Evolutionary conservation across 2,329 filamentous ascomycete genomes (phyloP).

Genomic region (Fusarium sp.): DNA sequence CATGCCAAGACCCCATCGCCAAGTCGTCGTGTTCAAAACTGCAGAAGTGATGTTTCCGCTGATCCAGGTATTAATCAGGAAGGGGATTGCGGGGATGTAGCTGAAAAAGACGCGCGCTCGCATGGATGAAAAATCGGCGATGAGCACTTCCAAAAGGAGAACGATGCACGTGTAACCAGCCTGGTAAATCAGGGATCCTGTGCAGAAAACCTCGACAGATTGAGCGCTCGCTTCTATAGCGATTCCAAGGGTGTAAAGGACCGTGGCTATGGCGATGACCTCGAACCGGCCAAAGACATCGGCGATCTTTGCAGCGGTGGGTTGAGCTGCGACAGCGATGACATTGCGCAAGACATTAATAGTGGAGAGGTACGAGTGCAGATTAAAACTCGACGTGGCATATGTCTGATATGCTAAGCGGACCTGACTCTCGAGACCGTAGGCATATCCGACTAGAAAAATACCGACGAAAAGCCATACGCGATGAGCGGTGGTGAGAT

Average conservation of each 20-base stretch:
- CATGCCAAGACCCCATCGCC: conserved; percentile 77
- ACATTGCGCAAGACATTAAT: conserved; percentile 72
- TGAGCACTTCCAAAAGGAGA: conserved; percentile 72
- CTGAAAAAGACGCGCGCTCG: conserved; percentile 73
- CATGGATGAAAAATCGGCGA: conserved; percentile 73
- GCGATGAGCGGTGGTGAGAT: conserved; percentile 63
- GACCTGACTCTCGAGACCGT: conserved; percentile 69
- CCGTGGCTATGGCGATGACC: conserved; percentile 67
- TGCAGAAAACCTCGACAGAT: conserved; percentile 66
- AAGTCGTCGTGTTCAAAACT: conserved; percentile 65
- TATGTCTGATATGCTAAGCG: conserved; percentile 68
- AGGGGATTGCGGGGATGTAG: conserved; percentile 72
- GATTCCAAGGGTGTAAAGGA: conserved; percentile 70
- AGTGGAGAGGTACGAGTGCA: conserved; percentile 71
- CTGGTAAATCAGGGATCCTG: conserved; percentile 70
- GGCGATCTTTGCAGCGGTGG: conserved; percentile 72
- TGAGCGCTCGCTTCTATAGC: conserved; percentile 67
- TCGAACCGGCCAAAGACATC: conserved; percentile 75
- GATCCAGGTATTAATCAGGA: conserved; percentile 75
- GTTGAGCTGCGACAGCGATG: conserved; percentile 72
- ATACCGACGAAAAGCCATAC: conserved; percentile 68
- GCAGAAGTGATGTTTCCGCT: conserved; percentile 69
- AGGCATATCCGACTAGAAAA: conserved; percentile 73
- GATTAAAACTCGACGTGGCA: conserved; percentile 66
- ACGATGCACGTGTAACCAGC: conserved; percentile 72